A percentile compares a stretch with the other conserved stretches of the same genome.
Conservation (phyloP, 148 eudicot genomes). For the Rheum nobile region DNA sequence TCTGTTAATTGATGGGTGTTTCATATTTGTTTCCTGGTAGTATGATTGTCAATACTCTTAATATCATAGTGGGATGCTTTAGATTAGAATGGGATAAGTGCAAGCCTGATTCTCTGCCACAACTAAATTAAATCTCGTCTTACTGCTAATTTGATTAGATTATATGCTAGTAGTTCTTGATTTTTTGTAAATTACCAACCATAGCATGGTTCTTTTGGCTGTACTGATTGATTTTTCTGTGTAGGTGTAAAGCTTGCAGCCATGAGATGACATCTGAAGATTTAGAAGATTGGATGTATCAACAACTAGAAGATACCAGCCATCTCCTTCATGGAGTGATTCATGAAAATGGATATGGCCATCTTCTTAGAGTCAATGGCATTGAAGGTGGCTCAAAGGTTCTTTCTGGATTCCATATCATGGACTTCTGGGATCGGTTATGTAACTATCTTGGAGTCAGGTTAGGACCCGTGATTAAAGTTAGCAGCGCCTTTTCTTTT, state of each 20-base stretch:
- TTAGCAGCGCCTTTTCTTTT: constrained; percentile 14
- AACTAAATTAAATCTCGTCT: too few relatives aligned
- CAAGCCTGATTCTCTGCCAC: too few relatives aligned
- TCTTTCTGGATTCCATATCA: constrained; percentile 78
- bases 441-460: constrained; percentile 85
- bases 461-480: constrained; percentile 39
- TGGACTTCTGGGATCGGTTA: constrained; percentile 96
- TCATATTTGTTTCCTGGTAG: too few relatives aligned
- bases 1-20: too few relatives aligned
- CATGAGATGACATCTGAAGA: constrained; percentile 70
- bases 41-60: too few relatives aligned
- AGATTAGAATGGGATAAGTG: too few relatives aligned
- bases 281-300: constrained; percentile 78
- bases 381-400: constrained; percentile 83
- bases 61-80: too few relatives aligned
- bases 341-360: constrained; percentile 88
- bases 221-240: neutral
- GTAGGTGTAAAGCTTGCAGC: constrained; percentile 76
- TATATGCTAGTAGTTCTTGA: too few relatives aligned
- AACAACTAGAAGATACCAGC: constrained; percentile 69
- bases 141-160: too few relatives aligned
- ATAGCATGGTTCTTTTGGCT: too few relatives aligned
- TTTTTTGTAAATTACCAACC: too few relatives aligned
- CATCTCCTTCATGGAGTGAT: constrained; percentile 84
- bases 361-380: constrained; percentile 88